These are phyloP conservation scores for Trichoderma arundinaceum DNA, from an alignment of 2,329 filamentous ascomycete species.

Conservation along the genomic window DNA sequence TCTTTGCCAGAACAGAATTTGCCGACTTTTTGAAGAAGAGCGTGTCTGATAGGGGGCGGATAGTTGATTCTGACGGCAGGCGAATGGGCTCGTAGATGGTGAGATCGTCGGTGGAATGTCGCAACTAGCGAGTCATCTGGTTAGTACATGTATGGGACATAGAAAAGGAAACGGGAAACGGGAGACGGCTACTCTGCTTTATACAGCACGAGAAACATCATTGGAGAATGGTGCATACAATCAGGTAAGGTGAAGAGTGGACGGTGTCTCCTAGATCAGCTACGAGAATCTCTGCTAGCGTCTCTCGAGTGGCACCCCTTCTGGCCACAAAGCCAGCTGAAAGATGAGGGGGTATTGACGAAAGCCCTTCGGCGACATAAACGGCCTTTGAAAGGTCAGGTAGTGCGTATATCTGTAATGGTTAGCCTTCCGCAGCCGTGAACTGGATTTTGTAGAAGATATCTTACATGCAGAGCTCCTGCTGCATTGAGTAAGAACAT, in stretches of 20 bases:
- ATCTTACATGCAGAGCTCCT: slow-evolving; percentile 74
- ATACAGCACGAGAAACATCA: too few species aligned
- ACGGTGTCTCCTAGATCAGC: slow-evolving; percentile 82
- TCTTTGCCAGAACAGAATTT: slow-evolving; percentile 70
- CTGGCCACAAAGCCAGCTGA: slow-evolving; percentile 72
- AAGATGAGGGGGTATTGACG: slow-evolving; percentile 77
- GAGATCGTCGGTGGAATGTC: slow-evolving; percentile 80
- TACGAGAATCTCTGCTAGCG: slow-evolving; percentile 78
- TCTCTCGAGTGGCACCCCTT: slow-evolving; percentile 73
- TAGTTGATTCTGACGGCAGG: slow-evolving; percentile 47
- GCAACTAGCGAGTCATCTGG: slow-evolving; percentile 58
- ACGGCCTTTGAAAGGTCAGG: slow-evolving; percentile 73
- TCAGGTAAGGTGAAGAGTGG: slow-evolving; percentile 75
- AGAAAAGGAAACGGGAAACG: too few species aligned
- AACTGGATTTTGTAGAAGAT: neutral
- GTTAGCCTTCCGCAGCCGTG: neutral
- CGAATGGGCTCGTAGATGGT: slow-evolving; percentile 85
- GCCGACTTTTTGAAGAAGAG: slow-evolving; percentile 78
- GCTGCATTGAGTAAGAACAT: slow-evolving; percentile 78
- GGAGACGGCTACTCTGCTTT: too few species aligned
- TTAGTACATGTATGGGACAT: neutral
- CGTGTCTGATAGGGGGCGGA: slow-evolving; percentile 55
- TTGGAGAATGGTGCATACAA: slow-evolving; percentile 61
- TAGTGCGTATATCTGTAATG: slow-evolving; percentile 72
- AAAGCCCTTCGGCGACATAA: slow-evolving; percentile 76